These are phyloP conservation scores for Metroxylon sagu DNA, from an alignment of 176 grass and related monocot species.

Conservation along the genomic window DNA sequence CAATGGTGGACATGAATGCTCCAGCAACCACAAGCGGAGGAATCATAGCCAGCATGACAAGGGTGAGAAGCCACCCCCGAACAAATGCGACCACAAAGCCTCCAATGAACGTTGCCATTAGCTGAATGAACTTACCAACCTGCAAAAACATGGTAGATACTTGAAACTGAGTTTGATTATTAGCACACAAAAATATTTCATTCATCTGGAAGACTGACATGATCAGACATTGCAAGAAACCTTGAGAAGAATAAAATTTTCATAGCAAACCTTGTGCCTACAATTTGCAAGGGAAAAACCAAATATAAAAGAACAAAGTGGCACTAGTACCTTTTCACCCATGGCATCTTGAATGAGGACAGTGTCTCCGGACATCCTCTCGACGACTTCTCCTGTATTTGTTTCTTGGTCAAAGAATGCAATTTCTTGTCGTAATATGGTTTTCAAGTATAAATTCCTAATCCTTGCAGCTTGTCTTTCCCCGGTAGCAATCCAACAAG, in stretches of 20 bases:
- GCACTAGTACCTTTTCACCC: conserved; percentile 78
- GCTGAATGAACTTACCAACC: conserved; percentile 80
- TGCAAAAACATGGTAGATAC: conserved; percentile 10
- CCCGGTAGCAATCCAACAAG: conserved; percentile 1
- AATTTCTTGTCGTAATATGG: conserved; percentile 91
- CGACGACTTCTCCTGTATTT: conserved; percentile 39
- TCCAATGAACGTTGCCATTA: conserved; percentile 61
- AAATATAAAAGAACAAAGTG: not conserved
- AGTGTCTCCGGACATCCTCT: conserved; percentile 93
- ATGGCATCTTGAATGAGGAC: conserved; percentile 99
- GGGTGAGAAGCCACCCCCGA: conserved; percentile 79
- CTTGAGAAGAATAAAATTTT: no score
- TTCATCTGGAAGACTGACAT: no score
- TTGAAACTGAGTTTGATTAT: no score
- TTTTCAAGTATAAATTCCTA: conserved; percentile 40
- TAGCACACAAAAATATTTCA: no score
- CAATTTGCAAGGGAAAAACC: not conserved
- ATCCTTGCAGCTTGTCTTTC: not conserved
- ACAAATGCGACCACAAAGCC: conserved; percentile 70
- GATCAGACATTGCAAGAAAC: no score
- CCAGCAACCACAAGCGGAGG: conserved; percentile 60
- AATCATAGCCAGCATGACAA: conserved; percentile 69
- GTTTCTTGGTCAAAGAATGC: conserved; percentile 8
- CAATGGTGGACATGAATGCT: conserved; percentile 39
- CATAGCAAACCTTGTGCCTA: no score